phyloP scores from a whole-genome alignment of 2,329 filamentous ascomycete genomes.

The Fusarium chaquense region DNA sequence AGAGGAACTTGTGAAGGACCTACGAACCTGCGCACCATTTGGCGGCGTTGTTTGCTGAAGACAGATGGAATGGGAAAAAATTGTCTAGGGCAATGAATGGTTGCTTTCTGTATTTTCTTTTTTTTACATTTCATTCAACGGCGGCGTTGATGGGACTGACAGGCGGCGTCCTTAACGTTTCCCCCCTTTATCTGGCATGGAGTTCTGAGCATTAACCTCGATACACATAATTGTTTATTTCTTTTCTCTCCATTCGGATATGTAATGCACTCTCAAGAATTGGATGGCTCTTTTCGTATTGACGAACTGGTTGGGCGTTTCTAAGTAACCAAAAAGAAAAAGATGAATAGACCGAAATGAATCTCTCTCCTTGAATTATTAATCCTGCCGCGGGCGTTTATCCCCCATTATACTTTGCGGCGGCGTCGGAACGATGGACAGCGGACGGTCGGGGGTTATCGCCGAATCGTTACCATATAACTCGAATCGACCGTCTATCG shows the following conservation, averaged over 20 bases:
- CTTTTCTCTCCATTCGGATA: conserved; percentile 39
- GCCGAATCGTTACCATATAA: conserved; percentile 56
- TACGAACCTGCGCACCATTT: conserved; percentile 83
- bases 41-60: conserved; percentile 67
- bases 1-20: conserved; percentile 84
- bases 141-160: conserved; percentile 37
- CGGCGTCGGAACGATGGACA: conserved; percentile 45
- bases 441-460: conserved; percentile 27
- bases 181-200: conserved; percentile 38
- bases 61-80: background rate
- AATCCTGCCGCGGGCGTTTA: conserved; percentile 12
- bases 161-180: conserved; percentile 30
- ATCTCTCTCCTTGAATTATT: conserved; percentile 25
- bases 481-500: conserved; percentile 56
- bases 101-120: conserved; percentile 7
- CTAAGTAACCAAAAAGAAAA: conserved; percentile 39
- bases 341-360: conserved; percentile 16
- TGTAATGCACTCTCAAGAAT: conserved; percentile 33
- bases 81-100: background rate
- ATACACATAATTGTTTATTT: conserved; percentile 36
- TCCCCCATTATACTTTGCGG: conserved; percentile 39
- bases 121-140: conserved; percentile 4
- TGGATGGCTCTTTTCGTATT: conserved; percentile 41
- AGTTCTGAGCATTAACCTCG: conserved; percentile 42
- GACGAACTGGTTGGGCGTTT: conserved; percentile 49